Base-by-base conservation (phyloP, 257 asterid genomes). In the Solanum paucissectum region DNA sequence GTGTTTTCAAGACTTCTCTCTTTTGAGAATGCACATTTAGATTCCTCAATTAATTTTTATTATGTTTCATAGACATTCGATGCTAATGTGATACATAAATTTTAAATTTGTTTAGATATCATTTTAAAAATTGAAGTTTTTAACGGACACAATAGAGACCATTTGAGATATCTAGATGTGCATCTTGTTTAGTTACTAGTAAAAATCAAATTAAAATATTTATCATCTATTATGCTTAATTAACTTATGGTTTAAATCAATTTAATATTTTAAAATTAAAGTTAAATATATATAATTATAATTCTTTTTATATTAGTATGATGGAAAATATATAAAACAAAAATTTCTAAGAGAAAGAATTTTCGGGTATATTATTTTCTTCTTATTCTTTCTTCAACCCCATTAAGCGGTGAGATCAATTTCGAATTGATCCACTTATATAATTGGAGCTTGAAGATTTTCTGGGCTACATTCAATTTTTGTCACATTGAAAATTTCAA, bases 131-230 rank as follows among this genome's bases (percentile, higher is more conserved):
- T 9, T 60, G 3, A 9, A 60, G 29, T 23, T 12, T 5, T 64
- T n/a, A n/a, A n/a, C 1, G 0, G 7, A 4, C 1, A 62, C 1
- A 10, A 12, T 64, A 25, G 12, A 64, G 6, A n/a, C 1, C 3
- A 64, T 64, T n/a, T 64, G 33, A 64, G 16, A 1, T n/a, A 5
- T 64, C 72, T n/a, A 5, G 3, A 52, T 52, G 3, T 52, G 9
- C 60, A 5, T 44, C 2, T 11, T 42, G 4, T 42, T 11, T 11
- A 11, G 16, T 11, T 42, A 52, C 7, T 18, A 13, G 21, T 52
- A 16, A 14, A 52, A 52, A 16, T 52, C 8, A 52, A 52, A 6
- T 52, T 5, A 52, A 52, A 52, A 6, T 52, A 16, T 49, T 16
- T 49, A 49, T 49, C 60, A 14, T 49, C 60, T 49, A 5, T 49